phyloP scores from a whole-genome alignment of 1,284 basidiomycete species.

The Leccinum glutinopallens region DNA sequence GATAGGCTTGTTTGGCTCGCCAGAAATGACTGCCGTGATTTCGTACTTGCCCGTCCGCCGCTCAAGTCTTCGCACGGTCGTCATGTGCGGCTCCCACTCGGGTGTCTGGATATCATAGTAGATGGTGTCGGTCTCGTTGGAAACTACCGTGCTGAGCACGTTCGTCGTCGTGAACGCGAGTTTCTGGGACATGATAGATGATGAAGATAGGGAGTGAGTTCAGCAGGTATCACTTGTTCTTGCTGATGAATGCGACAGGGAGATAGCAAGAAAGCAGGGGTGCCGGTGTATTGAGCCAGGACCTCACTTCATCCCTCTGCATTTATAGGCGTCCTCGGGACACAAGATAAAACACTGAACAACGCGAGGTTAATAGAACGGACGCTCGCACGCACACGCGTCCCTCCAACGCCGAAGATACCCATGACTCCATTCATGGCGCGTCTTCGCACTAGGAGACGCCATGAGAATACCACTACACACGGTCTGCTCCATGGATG shows the following conservation, averaged over 20 bases:
- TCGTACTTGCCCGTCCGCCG: conserved; percentile 34
- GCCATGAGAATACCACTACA: background rate
- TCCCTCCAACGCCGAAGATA: background rate
- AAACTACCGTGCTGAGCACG: conserved; percentile 41
- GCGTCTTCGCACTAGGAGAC: background rate
- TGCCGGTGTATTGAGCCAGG: background rate
- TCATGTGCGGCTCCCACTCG: conserved; percentile 41
- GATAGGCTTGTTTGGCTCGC: conserved; percentile 32
- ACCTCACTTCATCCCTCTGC: background rate
- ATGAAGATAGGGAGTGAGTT: background rate
- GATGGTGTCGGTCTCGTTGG: conserved; percentile 41
- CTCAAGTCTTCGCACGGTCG: conserved; percentile 40
- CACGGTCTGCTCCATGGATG: background rate
- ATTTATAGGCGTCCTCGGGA: background rate
- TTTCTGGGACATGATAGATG: conserved; percentile 32
- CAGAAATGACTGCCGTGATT: conserved; percentile 38
- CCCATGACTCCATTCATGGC: background rate
- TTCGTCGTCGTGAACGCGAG: conserved; percentile 43
- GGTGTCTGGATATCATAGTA: conserved; percentile 48
- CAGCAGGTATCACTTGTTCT: background rate
- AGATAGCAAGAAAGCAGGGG: background rate
- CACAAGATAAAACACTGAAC: background rate
- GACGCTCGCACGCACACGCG: background rate
- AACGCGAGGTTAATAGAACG: background rate
- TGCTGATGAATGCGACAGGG: background rate